Evolutionary conservation across 768 basidiomycete species (phyloP).

Genomic region (Boletus tylopilopsis): DNA sequence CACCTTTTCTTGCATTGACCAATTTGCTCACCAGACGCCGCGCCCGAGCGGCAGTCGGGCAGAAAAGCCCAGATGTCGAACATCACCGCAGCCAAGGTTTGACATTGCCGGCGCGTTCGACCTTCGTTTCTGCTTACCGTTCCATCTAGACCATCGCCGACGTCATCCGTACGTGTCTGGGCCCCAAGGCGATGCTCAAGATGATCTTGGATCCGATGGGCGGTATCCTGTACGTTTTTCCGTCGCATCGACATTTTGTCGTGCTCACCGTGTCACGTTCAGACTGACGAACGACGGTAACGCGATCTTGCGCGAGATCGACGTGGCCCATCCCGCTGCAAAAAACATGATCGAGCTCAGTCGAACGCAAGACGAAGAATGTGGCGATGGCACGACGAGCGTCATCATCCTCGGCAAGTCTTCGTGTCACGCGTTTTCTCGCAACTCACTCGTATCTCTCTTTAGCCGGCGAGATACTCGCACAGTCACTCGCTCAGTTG

Average conservation of each 20-base stretch:
- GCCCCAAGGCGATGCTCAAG: slow-evolving; percentile 98
- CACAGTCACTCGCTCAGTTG: slow-evolving; percentile 87
- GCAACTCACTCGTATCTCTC: background rate
- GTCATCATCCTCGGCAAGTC: slow-evolving; percentile 91
- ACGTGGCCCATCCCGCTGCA: slow-evolving; percentile 97
- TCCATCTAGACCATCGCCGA: slow-evolving; percentile 84
- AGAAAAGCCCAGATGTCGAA: slow-evolving; percentile 96
- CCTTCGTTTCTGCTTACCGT: too few species aligned
- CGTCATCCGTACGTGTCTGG: slow-evolving; percentile 95
- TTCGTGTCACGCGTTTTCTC: background rate
- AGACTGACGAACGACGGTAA: slow-evolving; percentile 99
- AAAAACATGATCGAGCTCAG: slow-evolving; percentile 99
- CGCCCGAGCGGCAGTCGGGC: slow-evolving; percentile 90
- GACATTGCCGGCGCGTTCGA: too few species aligned
- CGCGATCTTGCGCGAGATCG: slow-evolving; percentile 96
- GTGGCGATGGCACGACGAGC: slow-evolving; percentile 97
- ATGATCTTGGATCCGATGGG: slow-evolving; percentile 99
- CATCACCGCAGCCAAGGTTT: slow-evolving; percentile 93
- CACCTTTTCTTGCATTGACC: background rate
- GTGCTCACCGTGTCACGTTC: background rate
- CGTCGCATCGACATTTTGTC: background rate
- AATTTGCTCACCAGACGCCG: slow-evolving; percentile 58
- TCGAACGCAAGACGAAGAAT: slow-evolving; percentile 97
- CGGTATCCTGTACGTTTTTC: slow-evolving; percentile 90
- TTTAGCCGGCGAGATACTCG: slow-evolving; percentile 92